Percentiles rank a stretch among this genome's conserved stretches.
These are phyloP conservation scores for Botrytis medusae DNA, from an alignment of 2,329 filamentous ascomycete species.

Conservation along the genomic window DNA sequence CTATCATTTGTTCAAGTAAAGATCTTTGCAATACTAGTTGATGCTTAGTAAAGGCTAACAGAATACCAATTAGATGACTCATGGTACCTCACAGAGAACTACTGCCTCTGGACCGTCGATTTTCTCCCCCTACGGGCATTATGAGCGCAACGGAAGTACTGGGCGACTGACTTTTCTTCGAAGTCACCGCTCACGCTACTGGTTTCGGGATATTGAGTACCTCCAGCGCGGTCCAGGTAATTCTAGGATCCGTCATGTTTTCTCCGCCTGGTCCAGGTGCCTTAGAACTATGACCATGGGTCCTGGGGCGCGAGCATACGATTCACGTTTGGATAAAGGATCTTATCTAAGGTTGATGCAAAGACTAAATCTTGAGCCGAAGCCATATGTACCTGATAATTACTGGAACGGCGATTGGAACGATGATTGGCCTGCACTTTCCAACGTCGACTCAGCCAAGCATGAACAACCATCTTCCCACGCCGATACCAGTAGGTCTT, in stretches of 20 bases:
- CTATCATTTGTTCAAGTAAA: conserved; percentile 4
- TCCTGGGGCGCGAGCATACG: not conserved
- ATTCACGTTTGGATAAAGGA: not conserved
- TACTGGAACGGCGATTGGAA: not conserved
- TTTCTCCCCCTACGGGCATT: not conserved
- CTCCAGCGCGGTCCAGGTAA: not conserved
- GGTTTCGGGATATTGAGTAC: not conserved
- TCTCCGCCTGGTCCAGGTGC: not conserved
- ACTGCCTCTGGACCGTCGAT: not conserved
- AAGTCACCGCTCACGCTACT: not conserved
- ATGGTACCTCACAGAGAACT: not conserved
- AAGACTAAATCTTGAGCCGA: conserved; percentile 2
- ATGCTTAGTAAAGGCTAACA: not conserved
- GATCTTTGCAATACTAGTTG: too few species aligned
- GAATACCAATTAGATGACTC: not conserved
- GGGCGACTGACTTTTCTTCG: not conserved
- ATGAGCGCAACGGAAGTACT: rapidly evolving
- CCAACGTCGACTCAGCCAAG: not conserved
- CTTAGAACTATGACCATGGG: not conserved
- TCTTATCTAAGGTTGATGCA: conserved; percentile 6
- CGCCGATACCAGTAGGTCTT: too few species aligned
- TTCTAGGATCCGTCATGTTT: conserved; percentile 1
- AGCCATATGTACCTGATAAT: not conserved
- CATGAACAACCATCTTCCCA: not conserved
- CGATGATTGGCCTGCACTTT: not conserved